A percentile compares a stretch with the other conserved stretches of the same genome.
Evolutionary conservation across 208 protist genomes (phyloP).

Genomic region (Leishmania turanica): DNA sequence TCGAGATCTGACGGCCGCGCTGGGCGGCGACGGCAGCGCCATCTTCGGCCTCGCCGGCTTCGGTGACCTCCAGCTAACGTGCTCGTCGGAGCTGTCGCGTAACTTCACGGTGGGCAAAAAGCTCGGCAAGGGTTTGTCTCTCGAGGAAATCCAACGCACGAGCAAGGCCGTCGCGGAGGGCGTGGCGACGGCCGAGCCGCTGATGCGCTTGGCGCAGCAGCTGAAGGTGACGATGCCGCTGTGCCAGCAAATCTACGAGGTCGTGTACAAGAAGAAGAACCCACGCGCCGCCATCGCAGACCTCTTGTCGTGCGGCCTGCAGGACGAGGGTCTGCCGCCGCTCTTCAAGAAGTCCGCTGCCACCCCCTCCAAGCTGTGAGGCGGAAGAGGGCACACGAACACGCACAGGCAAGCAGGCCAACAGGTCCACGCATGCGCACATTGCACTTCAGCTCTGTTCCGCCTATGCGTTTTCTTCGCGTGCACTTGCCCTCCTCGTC

Average conservation of each 20-base stretch:
- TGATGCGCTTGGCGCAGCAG: slow-evolving; percentile 63
- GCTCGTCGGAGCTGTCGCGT: slow-evolving; percentile 85
- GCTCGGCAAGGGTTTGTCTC: slow-evolving; percentile 68
- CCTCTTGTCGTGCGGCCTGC: slow-evolving; percentile 30
- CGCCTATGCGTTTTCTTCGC: too few species aligned
- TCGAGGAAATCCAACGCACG: slow-evolving; percentile 65
- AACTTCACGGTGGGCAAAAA: slow-evolving; percentile 90
- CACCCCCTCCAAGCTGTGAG: slow-evolving; percentile 29
- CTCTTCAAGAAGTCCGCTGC: slow-evolving; percentile 29
- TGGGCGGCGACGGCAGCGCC: slow-evolving; percentile 76
- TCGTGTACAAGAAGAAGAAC: slow-evolving; percentile 64
- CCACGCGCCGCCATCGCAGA: slow-evolving; percentile 28
- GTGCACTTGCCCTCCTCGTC: not conserved
- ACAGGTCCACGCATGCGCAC: not conserved
- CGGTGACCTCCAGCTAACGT: slow-evolving; percentile 90
- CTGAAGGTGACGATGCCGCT: slow-evolving; percentile 69
- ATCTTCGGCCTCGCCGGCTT: slow-evolving; percentile 90
- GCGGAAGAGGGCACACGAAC: not conserved
- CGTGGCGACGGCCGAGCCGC: slow-evolving; percentile 70
- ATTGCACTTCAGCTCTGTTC: not conserved
- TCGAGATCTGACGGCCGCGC: slow-evolving; percentile 73
- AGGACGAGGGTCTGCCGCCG: slow-evolving; percentile 69
- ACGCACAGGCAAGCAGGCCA: not conserved
- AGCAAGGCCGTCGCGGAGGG: slow-evolving; percentile 83
- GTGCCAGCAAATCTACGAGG: slow-evolving; percentile 63